Percentiles rank a stretch among this genome's conserved stretches.
These are phyloP conservation scores for Penicillium taxi DNA, from an alignment of 495 filamentous ascomycete species.

Conservation along the genomic window DNA sequence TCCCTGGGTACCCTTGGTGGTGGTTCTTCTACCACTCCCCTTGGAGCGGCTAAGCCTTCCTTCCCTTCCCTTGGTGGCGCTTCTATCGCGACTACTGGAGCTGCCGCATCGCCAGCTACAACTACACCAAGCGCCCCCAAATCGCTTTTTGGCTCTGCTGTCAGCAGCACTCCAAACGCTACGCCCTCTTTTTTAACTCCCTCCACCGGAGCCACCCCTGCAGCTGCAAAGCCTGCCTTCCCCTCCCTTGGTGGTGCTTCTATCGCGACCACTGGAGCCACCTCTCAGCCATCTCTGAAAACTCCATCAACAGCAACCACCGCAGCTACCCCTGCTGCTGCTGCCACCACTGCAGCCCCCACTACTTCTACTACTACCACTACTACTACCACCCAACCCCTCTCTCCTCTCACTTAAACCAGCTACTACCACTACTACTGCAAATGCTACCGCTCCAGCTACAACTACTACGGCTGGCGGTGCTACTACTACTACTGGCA, in stretches of 20 bases:
- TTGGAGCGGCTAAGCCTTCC: constrained; percentile 30
- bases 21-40: constrained; percentile 28
- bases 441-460: constrained; percentile 18
- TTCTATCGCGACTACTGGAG: constrained; percentile 20
- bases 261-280: constrained; percentile 15
- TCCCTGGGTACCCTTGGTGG: constrained; percentile 21
- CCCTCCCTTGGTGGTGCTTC: constrained; percentile 19
- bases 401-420: constrained; percentile 22
- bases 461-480: constrained; percentile 19
- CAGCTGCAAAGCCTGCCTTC: constrained; percentile 27
- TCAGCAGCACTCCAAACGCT: neutral
- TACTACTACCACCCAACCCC: constrained; percentile 3
- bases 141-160: constrained; percentile 6
- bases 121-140: constrained; percentile 16
- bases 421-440: constrained; percentile 18
- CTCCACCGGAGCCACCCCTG: constrained; percentile 20
- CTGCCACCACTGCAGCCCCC: constrained; percentile 1
- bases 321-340: constrained; percentile 21
- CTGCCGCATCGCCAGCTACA: constrained; percentile 26
- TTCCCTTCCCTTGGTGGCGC: constrained; percentile 23
- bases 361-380: constrained; percentile 10
- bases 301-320: constrained; percentile 25
- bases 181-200: constrained; percentile 34
- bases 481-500: constrained; percentile 23
- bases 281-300: constrained; percentile 19